phyloP scores from a whole-genome alignment of 306 rosid species.

The Medicago arabica region DNA sequence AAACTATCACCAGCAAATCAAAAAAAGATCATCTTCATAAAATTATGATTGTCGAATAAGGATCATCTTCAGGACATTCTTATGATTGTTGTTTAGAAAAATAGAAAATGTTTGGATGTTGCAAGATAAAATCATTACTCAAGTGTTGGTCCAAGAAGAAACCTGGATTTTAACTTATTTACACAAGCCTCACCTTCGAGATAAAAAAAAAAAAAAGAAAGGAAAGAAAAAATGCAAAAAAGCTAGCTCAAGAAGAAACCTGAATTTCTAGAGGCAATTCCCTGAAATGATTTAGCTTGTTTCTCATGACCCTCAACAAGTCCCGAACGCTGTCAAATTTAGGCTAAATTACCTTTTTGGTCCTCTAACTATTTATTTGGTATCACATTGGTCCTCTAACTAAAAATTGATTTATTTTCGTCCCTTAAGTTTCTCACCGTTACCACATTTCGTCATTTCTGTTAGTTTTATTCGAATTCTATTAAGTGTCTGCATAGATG shows the following conservation, averaged over 20 bases:
- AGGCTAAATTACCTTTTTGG: too few relatives aligned
- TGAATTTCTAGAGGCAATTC: constrained; percentile 83
- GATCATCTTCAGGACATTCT: background rate
- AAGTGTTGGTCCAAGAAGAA: background rate
- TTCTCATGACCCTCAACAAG: constrained; percentile 81
- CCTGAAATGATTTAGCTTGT: constrained; percentile 80
- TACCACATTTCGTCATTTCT: too few relatives aligned
- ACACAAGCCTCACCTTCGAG: background rate
- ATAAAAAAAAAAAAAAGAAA: too few relatives aligned
- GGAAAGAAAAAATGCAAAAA: background rate
- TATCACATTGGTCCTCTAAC: too few relatives aligned
- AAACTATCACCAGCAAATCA: background rate
- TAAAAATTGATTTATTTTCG: too few relatives aligned
- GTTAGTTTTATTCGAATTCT: too few relatives aligned
- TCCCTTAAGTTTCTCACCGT: too few relatives aligned
- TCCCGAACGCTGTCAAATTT: constrained; percentile 82
- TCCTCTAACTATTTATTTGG: too few relatives aligned
- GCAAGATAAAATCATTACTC: background rate
- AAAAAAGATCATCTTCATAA: too few relatives aligned
- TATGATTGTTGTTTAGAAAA: background rate
- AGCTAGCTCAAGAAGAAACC: constrained; percentile 51
- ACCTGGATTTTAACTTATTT: background rate
- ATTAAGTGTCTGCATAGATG: too few relatives aligned
- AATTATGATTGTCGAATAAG: too few relatives aligned
- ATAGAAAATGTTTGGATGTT: background rate